Percentiles rank a stretch among this genome's conserved stretches.
Evolutionary conservation across 2,329 filamentous ascomycete species (phyloP).

Genomic region (Diaporthe sp.): DNA sequence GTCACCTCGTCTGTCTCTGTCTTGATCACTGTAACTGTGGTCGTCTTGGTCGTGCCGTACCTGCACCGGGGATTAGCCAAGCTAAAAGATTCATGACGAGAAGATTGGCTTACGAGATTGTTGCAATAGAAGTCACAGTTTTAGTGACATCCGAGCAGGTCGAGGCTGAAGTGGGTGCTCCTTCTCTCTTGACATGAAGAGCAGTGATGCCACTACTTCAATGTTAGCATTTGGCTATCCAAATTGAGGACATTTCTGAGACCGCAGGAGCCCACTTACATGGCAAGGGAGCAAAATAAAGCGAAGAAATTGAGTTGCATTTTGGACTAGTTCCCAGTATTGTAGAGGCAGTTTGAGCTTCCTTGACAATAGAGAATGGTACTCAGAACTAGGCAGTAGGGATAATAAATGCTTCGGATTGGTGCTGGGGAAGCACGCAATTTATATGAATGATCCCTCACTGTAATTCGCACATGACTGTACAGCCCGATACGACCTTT

Average conservation of each 20-base stretch:
- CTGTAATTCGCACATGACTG: neutral
- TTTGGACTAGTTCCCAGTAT: neutral
- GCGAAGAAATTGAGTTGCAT: neutral
- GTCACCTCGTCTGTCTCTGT: constrained; percentile 21
- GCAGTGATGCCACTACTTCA: constrained; percentile 1
- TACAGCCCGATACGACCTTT: neutral
- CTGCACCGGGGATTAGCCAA: neutral
- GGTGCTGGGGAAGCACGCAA: neutral
- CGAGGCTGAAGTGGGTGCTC: neutral
- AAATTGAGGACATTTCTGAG: neutral
- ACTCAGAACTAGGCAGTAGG: neutral
- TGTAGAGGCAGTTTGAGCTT: neutral
- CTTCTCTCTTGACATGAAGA: constrained; percentile 1
- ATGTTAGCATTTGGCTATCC: neutral
- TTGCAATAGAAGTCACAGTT: constrained; percentile 19
- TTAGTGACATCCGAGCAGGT: constrained; percentile 11
- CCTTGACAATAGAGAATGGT: neutral
- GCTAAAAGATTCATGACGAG: too few species aligned
- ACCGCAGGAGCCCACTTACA: neutral
- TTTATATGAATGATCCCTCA: neutral
- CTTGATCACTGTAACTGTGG: constrained; percentile 11
- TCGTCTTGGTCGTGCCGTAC: constrained; percentile 12
- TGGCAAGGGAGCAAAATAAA: neutral
- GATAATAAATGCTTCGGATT: neutral
- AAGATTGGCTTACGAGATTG: neutral